phyloP scores from a whole-genome alignment of 441 rosid genomes.

The Macaranga tanarius region DNA sequence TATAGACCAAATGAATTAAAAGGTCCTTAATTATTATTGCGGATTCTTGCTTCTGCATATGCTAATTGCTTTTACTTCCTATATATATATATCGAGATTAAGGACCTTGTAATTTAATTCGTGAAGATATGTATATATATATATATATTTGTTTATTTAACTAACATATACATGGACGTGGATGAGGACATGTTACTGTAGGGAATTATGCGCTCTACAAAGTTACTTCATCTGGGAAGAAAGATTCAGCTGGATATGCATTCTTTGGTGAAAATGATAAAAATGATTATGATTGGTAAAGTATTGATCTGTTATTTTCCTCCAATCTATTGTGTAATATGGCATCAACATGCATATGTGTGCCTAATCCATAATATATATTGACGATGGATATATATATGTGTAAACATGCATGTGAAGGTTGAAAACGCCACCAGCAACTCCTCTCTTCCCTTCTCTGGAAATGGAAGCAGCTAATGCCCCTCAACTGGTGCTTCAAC shows the following conservation, averaged over 20 bases:
- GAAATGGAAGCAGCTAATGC: constrained; percentile 60
- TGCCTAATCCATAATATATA: too few relatives aligned
- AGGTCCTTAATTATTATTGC: too few relatives aligned
- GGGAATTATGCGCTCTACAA: constrained; percentile 39
- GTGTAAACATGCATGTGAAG: constrained; percentile 22
- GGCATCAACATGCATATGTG: background rate
- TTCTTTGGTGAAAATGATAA: constrained; percentile 38
- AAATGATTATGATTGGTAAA: constrained; percentile 55
- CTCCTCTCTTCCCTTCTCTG: constrained; percentile 60
- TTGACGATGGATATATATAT: background rate
- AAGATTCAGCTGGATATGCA: constrained; percentile 32
- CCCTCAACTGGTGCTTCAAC: constrained; percentile 32
- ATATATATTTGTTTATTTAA: too few relatives aligned
- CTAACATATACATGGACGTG: too few relatives aligned
- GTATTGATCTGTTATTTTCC: background rate
- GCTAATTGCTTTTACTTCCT: too few relatives aligned
- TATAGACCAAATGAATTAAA: too few relatives aligned
- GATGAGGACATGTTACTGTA: constrained; percentile 5
- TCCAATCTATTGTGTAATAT: background rate
- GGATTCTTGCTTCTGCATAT: too few relatives aligned
- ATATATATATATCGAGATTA: too few relatives aligned
- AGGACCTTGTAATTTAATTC: too few relatives aligned
- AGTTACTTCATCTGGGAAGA: constrained; percentile 32
- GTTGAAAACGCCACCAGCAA: constrained; percentile 72
- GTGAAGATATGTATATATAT: too few relatives aligned